These are phyloP conservation scores for Carex scoparia DNA, from an alignment of 176 grass and related monocot species.

Conservation along the genomic window DNA sequence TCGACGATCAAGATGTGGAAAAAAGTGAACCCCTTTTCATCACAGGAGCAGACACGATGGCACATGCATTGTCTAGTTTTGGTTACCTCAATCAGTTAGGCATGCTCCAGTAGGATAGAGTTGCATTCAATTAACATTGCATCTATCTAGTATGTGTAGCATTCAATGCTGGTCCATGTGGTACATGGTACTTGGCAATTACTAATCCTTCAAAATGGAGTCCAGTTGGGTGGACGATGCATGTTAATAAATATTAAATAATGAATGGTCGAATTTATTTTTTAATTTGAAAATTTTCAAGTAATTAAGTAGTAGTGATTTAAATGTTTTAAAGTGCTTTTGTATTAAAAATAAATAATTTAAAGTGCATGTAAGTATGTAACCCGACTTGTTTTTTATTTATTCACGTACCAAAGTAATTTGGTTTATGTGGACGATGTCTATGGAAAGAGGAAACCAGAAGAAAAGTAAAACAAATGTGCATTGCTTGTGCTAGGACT, in stretches of 20 bases:
- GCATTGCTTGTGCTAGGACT: too few species aligned
- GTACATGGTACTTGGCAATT: not conserved
- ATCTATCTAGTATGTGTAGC: slow-evolving; percentile 4
- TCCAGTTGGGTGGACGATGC: not conserved
- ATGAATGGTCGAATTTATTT: not conserved
- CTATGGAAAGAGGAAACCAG: too few species aligned
- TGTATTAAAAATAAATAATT: not conserved
- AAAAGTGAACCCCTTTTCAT: not conserved
- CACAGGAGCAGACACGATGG: not conserved
- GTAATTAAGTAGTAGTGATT: not conserved
- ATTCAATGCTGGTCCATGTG: slow-evolving; percentile 17
- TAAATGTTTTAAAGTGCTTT: not conserved
- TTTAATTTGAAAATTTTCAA: not conserved
- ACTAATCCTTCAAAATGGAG: not conserved
- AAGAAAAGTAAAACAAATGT: too few species aligned
- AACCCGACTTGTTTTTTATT: too few species aligned
- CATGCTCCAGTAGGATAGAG: slow-evolving; percentile 7
- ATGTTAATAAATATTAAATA: not conserved
- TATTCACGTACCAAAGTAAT: too few species aligned
- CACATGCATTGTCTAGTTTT: slow-evolving; percentile 19
- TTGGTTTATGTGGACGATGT: too few species aligned
- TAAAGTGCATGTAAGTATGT: not conserved
- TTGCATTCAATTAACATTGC: slow-evolving; percentile 9
- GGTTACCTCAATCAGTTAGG: slow-evolving; percentile 3
- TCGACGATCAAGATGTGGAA: slow-evolving; percentile 4